Conservation (phyloP, 2,329 filamentous ascomycete species). For the Monosporascus sp. region DNA sequence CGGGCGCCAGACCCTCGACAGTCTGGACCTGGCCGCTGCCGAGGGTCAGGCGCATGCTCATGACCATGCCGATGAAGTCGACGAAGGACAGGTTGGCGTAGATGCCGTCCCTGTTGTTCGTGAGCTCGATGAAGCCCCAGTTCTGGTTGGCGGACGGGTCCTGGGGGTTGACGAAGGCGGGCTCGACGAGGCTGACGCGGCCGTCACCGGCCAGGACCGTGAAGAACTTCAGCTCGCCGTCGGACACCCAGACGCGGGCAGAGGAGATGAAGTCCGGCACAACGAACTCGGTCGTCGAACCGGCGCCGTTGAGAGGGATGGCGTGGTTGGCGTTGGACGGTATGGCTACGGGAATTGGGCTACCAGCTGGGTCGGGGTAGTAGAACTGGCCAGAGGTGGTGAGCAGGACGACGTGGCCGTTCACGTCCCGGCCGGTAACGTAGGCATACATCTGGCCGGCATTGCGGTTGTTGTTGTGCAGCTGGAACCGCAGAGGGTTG, state of each 20-base stretch:
- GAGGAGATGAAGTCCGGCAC: conserved; percentile 35
- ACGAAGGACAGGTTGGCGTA: conserved; percentile 48
- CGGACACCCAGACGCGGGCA: conserved; percentile 38
- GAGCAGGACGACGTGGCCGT: conserved; percentile 34
- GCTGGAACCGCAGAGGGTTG: conserved; percentile 19
- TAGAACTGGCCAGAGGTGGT: conserved; percentile 32
- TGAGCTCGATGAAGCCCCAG: conserved; percentile 48
- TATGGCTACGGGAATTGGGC: conserved; percentile 27
- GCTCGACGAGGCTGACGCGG: conserved; percentile 38
- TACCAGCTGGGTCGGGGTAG: conserved; percentile 31
- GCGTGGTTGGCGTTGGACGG: conserved; percentile 23
- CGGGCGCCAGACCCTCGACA: conserved; percentile 33
- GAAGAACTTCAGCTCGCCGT: conserved; percentile 35
- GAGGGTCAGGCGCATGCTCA: conserved; percentile 43
- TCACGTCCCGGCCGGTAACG: conserved; percentile 33
- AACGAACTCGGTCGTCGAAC: conserved; percentile 32
- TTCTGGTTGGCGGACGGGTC: conserved; percentile 39
- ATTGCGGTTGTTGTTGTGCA: conserved; percentile 35
- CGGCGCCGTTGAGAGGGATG: conserved; percentile 31
- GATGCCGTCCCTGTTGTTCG: conserved; percentile 33
- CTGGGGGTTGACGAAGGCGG: conserved; percentile 36
- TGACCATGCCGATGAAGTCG: conserved; percentile 45
- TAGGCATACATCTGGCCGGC: conserved; percentile 33
- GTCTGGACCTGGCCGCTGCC: conserved; percentile 31
- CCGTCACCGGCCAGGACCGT: conserved; percentile 26